These are phyloP conservation scores for Pseudogymnoascus sp. DNA, from an alignment of 2,329 filamentous ascomycete species.

Conservation along the genomic window DNA sequence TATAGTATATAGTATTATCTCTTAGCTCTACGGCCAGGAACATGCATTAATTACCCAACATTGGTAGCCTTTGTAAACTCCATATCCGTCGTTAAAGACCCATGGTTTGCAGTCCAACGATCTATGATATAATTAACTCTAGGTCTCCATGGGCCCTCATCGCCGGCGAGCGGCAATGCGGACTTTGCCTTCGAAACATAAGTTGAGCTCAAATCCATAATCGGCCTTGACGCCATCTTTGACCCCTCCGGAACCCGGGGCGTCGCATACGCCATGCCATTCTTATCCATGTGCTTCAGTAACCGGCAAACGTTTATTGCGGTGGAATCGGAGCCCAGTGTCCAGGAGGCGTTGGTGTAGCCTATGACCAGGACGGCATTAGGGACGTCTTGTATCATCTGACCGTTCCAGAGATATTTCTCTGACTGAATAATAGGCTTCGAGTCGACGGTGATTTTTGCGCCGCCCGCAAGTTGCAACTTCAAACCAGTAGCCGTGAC, in stretches of 20 bases:
- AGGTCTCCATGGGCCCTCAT: constrained; percentile 23
- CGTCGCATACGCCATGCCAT: constrained; percentile 13
- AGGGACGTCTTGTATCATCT: constrained; percentile 60
- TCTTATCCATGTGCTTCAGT: constrained; percentile 24
- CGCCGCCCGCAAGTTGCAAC: constrained; percentile 48
- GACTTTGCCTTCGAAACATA: constrained; percentile 24
- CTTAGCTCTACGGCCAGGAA: neutral
- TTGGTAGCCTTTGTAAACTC: neutral
- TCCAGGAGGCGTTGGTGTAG: constrained; percentile 62
- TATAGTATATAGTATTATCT: too few relatives aligned
- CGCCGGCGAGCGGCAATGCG: constrained; percentile 20
- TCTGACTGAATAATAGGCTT: constrained; percentile 38
- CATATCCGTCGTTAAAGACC: constrained; percentile 22
- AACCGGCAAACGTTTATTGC: constrained; percentile 23
- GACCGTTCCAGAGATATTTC: constrained; percentile 55
- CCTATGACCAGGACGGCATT: constrained; percentile 57
- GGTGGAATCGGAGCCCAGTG: constrained; percentile 50
- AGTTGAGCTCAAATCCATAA: constrained; percentile 23
- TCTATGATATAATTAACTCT: constrained; percentile 27
- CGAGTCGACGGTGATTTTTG: constrained; percentile 48
- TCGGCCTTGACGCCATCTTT: constrained; percentile 12
- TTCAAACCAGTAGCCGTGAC: constrained; percentile 62
- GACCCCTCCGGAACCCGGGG: constrained; percentile 16
- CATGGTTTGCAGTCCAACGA: constrained; percentile 24
- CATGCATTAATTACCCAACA: neutral